Evolutionary conservation across 2,329 filamentous ascomycete species (phyloP), one percentile per base, ranked within the genome.

Genomic region (Colletotrichum euphorbiae): DNA sequence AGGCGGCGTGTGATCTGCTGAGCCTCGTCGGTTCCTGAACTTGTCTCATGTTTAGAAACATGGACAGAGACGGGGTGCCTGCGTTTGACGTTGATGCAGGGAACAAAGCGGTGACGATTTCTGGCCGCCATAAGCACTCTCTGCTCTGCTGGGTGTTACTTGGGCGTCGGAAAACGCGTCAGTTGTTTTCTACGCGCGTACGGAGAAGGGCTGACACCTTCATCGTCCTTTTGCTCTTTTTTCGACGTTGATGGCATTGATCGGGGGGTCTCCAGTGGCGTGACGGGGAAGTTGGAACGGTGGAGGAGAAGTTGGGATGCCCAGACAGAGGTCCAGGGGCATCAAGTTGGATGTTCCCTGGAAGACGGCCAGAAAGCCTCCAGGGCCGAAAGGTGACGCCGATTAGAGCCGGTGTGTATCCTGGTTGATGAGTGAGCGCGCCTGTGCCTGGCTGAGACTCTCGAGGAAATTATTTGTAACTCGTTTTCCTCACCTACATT

Each of bases 1-100:
- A 19, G 36, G 24, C 17, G 48, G 40, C 28, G 38, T 15, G 17
- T 28, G 24, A 19, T 15, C n/a, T 38, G 40, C 13, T 33, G 21
- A 21, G 6, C 38, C 28, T 68, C 42, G 60, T 46, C 17, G 46
- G 43, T 51, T 48, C 33, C 36, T 67, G 36, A 33, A 54, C 42
- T 58, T 52, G 55, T 65, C 65, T 54, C 65, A 68, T 68, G 45
- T 68, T 65, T 54, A 60, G 65, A 68, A 68, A 68, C 65, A 58
- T 24, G 38, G 43, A 46, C 62, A 48, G 28, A 46, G 51, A 54
- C 51, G 33, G 17, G 31, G 33, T 36, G 40, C 51, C 33, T 28
- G 51, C 51, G 51, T 40, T 54, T 45, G 11, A 38, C 33, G 54
- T 13, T 12, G 45, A 40, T 52, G 33, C n/a, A 36, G 42, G 11